Evolutionary conservation across 2,329 filamentous ascomycete species (phyloP).

Genomic region (Nothophoma quercina): DNA sequence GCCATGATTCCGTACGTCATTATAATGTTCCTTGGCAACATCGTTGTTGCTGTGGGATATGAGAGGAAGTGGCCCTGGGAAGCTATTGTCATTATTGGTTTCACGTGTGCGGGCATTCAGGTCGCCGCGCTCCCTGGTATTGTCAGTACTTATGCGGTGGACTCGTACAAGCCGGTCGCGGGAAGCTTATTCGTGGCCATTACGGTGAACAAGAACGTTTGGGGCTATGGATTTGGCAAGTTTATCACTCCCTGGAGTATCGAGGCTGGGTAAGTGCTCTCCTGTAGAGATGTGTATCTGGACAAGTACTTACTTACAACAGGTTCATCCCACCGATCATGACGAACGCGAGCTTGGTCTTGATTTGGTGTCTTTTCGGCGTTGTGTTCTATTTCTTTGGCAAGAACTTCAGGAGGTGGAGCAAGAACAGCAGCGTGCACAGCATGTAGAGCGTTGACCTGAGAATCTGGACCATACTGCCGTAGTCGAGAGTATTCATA

Average conservation of each 20-base stretch:
- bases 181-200: conserved; percentile 67
- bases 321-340: conserved; percentile 63
- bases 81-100: conserved; percentile 66
- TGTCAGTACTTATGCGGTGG: conserved; percentile 66
- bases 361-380: conserved; percentile 62
- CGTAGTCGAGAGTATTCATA: too few relatives aligned
- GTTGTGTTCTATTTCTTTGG: conserved; percentile 66
- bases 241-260: conserved; percentile 63
- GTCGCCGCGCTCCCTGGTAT: conserved; percentile 68
- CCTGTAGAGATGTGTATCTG: neutral
- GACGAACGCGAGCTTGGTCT: conserved; percentile 64
- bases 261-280: conserved; percentile 54
- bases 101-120: conserved; percentile 64
- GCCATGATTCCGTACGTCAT: conserved; percentile 65
- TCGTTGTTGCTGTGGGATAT: conserved; percentile 63
- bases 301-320: neutral
- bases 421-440: conserved; percentile 63
- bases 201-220: conserved; percentile 70
- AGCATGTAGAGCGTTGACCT: too few relatives aligned
- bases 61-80: conserved; percentile 63
- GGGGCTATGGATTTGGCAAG: conserved; percentile 67
- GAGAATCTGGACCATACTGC: too few relatives aligned
- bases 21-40: conserved; percentile 65
- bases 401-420: conserved; percentile 66
- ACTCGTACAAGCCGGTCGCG: conserved; percentile 70